Base-by-base conservation (phyloP, 1,139 yeast genomes). In the Candida tetrigidarum region DNA sequence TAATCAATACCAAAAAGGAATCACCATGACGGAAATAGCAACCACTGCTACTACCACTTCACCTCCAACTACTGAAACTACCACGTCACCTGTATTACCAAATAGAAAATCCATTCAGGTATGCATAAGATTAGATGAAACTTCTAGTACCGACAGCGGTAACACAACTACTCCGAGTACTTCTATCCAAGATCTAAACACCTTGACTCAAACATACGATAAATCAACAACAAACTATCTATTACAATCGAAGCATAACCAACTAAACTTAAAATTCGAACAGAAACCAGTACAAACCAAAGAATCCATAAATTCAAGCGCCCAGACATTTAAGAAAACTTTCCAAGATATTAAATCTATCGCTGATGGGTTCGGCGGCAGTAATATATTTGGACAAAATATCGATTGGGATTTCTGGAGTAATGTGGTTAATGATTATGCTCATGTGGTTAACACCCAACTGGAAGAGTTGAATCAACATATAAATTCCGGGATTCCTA, bases 321-420 rank as follows among this genome's bases (percentile, higher is more conserved):
- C 83, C 15, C 74, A 73, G 44, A 80, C 79, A 48, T 72, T 89
- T 45, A 85, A 80, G 59, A 76, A 78, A 47, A 81, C 86, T 4
- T 86, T 85, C 60, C 79, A 81, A 50, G 72, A 78, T 45, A 69
- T 78, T 44, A 76, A 76, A 45, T 71, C 66, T 42, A 76, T 78
- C 26, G 73, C 71, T 20, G 81, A 78, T 14, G 71, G 74, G 12
- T 62, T 75, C 52, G 60, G 67, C 42, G 68, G 36, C 16, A 72
- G 40, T 16, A 23, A 37, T n/a, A 35, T 36, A 5, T 38, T 46
- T 12, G 71, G 77, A 22, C 60, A 65, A 52, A 58, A 63, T 39
- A 69, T 61, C 37, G 92, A 88, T 60, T 91, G 97, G 97, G 88
- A 85, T 39, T 86, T 89, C 59, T 93, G 98, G 98, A 80, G 90